Conservation (phyloP, 2,329 filamentous ascomycete species). For the Cladophialophora bantiana region DNA sequence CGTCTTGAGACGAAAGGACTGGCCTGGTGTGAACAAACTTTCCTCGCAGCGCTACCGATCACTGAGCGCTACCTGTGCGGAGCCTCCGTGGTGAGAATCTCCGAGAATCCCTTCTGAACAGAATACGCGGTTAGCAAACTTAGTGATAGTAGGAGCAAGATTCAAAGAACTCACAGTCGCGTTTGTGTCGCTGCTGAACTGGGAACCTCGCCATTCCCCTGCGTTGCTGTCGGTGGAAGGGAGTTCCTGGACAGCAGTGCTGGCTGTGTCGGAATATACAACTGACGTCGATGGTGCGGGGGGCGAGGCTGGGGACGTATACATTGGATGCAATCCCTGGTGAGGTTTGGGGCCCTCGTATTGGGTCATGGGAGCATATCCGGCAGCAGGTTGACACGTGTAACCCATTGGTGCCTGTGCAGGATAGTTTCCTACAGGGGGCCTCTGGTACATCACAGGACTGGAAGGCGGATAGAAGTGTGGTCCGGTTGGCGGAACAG, state of each 20-base stretch:
- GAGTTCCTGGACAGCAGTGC: conserved; percentile 4
- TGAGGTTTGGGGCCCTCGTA: not conserved
- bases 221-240: conserved; percentile 7
- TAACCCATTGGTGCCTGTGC: not conserved
- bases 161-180: conserved; percentile 7
- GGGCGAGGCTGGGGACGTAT: not conserved
- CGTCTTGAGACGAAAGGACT: no score
- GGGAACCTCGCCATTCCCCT: conserved; percentile 1
- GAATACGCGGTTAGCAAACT: not conserved
- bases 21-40: no score
- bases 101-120: not conserved
- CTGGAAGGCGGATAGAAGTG: not conserved
- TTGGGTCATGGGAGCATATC: conserved; percentile 2
- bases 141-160: not conserved
- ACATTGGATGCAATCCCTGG: not conserved
- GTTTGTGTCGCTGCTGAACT: conserved; percentile 8
- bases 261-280: no score
- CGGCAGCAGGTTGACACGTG: not conserved
- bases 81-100: not conserved
- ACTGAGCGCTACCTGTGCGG: no score
- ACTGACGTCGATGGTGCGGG: no score
- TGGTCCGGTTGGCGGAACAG: not conserved
- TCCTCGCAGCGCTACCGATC: no score
- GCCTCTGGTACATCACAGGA: no score
- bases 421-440: no score